Conservation (phyloP, 768 basidiomycete genomes). For the Agrocybe praecox region DNA sequence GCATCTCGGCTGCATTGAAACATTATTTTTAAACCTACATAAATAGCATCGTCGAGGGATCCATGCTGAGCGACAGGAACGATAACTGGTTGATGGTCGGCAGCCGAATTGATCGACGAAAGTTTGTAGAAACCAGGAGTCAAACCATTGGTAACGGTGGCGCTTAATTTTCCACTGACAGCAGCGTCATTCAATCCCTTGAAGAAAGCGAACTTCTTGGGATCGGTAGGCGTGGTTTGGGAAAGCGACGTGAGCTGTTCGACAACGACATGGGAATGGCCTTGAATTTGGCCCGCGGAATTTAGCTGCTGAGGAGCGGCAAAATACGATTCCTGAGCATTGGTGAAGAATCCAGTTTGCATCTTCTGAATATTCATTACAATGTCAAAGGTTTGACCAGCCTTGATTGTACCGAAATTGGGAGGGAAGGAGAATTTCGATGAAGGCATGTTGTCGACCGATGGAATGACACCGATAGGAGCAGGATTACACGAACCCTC, state of each 20-base stretch:
- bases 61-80: conserved; percentile 67
- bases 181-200: conserved; percentile 51
- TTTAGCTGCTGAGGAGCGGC: conserved; percentile 60
- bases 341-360: conserved; percentile 58
- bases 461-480: conserved; percentile 57
- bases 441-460: conserved; percentile 47
- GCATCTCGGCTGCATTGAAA: background rate
- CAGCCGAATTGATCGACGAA: conserved; percentile 55
- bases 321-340: conserved; percentile 55
- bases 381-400: conserved; percentile 53
- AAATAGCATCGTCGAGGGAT: conserved; percentile 59
- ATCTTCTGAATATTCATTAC: conserved; percentile 46
- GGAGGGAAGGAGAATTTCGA: conserved; percentile 47
- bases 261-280: conserved; percentile 62
- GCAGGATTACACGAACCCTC: conserved; percentile 62
- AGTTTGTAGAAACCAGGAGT: conserved; percentile 61
- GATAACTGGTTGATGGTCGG: conserved; percentile 63
- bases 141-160: conserved; percentile 55
- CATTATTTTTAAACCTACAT: conserved; percentile 37
- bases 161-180: conserved; percentile 48
- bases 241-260: conserved; percentile 46
- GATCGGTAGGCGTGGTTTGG: conserved; percentile 50
- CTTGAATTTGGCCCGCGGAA: conserved; percentile 50
- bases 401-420: conserved; percentile 45
- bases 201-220: conserved; percentile 62